Evolutionary conservation across 2,329 filamentous ascomycete species (phyloP).

Genomic region (Neofusicoccum ribis): DNA sequence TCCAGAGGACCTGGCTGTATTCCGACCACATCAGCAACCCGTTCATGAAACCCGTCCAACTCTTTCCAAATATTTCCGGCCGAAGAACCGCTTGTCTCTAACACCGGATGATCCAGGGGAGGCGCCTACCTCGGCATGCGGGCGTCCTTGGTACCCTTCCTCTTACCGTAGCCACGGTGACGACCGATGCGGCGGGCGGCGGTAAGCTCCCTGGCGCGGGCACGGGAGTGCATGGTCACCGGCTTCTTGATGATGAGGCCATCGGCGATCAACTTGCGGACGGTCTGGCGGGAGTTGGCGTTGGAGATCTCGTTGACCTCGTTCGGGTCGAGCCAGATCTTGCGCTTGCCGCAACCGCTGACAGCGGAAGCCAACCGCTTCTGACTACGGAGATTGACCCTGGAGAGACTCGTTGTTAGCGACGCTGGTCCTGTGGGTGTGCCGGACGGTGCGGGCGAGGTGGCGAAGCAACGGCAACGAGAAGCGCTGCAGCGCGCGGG

Average conservation of each 20-base stretch:
- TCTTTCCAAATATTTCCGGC: conserved; percentile 16
- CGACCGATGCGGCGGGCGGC: conserved; percentile 91
- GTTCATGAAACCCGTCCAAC: conserved; percentile 18
- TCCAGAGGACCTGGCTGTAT: conserved; percentile 93
- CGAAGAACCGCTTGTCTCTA: neutral
- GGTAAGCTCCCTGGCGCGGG: conserved; percentile 92
- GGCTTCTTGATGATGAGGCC: conserved; percentile 99
- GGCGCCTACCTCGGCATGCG: conserved; percentile 90
- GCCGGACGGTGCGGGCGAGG: conserved; percentile 26
- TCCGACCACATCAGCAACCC: conserved; percentile 35
- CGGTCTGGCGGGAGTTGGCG: conserved; percentile 99
- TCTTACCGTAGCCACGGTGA: conserved; percentile 99
- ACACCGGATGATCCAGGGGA: neutral
- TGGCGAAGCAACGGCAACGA: conserved; percentile 24
- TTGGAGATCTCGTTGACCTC: conserved; percentile 99
- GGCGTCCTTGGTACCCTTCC: conserved; percentile 99
- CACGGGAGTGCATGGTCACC: conserved; percentile 98
- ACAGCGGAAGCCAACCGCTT: conserved; percentile 99
- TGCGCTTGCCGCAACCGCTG: conserved; percentile 98
- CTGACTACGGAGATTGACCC: conserved; percentile 99
- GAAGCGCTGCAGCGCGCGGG: conserved; percentile 7
- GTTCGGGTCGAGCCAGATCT: conserved; percentile 99
- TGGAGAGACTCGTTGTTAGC: conserved; percentile 48
- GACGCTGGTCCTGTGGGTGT: conserved; percentile 26
- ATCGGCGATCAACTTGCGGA: conserved; percentile 99